Conservation (phyloP, 2,329 filamentous ascomycete species). For the Cytospora leucostoma region DNA sequence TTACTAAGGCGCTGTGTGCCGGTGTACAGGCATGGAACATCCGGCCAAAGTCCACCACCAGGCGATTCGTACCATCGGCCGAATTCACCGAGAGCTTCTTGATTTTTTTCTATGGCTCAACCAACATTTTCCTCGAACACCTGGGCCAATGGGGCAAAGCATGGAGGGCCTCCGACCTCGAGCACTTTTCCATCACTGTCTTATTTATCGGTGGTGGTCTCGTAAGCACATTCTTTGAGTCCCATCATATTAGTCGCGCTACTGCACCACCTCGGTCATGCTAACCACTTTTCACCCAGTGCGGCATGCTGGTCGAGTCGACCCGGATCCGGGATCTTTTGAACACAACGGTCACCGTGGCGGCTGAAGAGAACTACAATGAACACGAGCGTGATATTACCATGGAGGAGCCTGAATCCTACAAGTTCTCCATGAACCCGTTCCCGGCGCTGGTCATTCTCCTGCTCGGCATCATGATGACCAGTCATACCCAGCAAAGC, state of each 20-base stretch:
- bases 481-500: constrained; percentile 79
- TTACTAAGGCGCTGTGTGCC: constrained; percentile 23
- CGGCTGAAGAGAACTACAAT: constrained; percentile 37
- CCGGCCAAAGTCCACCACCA: constrained; percentile 59
- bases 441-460: constrained; percentile 85
- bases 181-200: constrained; percentile 89
- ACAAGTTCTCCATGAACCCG: constrained; percentile 80
- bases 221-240: constrained; percentile 50
- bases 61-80: constrained; percentile 72
- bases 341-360: constrained; percentile 52
- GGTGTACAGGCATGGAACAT: constrained; percentile 75
- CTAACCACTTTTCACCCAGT: constrained; percentile 43
- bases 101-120: constrained; percentile 86
- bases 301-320: constrained; percentile 85
- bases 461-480: constrained; percentile 92
- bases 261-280: constrained; percentile 22
- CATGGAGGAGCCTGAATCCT: constrained; percentile 64
- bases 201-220: constrained; percentile 92
- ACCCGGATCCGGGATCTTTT: constrained; percentile 66
- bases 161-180: constrained; percentile 80
- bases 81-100: constrained; percentile 89
- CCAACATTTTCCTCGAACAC: constrained; percentile 92
- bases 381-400: constrained; percentile 48
- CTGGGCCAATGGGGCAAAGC: constrained; percentile 68
- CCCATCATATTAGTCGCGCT: constrained; percentile 12